Evolutionary conservation across 495 filamentous ascomycete species (phyloP), one percentile per base, ranked within the genome.

Genomic region (Daldinia vernicosa): DNA sequence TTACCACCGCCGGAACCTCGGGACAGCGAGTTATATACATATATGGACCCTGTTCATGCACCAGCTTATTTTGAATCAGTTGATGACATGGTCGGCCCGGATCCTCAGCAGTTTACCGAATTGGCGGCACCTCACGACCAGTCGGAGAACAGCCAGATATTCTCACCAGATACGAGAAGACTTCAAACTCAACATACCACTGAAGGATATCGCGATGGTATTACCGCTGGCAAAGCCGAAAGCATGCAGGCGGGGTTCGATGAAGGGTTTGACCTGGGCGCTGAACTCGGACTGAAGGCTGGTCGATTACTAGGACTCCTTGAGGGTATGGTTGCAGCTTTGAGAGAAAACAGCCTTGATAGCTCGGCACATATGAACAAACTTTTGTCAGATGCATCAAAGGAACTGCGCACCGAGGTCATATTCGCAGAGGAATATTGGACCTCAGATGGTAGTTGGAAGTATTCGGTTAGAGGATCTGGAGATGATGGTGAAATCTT

Each of bases 181-280:
- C 86, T 96, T 14, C 88, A 88, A 66, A 82, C 85, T 45, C 88
- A 88, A 66, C 94, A 98, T 78, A 84, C 87, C 35, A 97, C 89
- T 7, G 88, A 91, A n/a, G 95, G 95, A 55, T 98, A 98, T 80
- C 90, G 95, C 64, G 92, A 95, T 67, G 95, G 95, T 63, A 88
- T 98, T 67, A 83, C 91, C 3, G 73, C 76, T 3, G 90, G 90
- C 19, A 98, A 97, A 78, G 80, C 83, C 14, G 70, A 83, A 54
- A 86, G 85, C 67, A 85, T 96, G 12, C 95, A 98, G 75, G 77
- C 79, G 17, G 95, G 95, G 6, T 98, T 98, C 75, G 95, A 98
- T 76, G 91, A 93, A 60, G 94, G 93, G 0, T 98, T 91, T 66
- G 77, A 84, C 1, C 83, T 97, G 2, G 95, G 95, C 33, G 93